Conservation (phyloP, 257 asterid genomes). For the Hygrophila difformis region DNA sequence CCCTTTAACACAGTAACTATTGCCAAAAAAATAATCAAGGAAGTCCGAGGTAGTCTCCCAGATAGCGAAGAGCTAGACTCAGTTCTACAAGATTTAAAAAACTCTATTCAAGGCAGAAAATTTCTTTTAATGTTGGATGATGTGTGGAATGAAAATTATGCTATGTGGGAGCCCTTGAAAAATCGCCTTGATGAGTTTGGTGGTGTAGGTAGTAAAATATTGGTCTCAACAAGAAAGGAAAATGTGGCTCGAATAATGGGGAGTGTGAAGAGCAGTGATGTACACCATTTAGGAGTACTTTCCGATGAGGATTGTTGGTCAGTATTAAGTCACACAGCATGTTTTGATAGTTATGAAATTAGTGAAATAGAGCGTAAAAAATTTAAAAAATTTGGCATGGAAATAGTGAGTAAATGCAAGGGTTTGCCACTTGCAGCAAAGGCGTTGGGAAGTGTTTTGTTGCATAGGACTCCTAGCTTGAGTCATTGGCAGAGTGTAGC, state of each 20-base stretch:
- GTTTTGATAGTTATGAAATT: not conserved
- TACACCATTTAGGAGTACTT: too few species aligned
- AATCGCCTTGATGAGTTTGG: not conserved
- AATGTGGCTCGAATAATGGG: not conserved
- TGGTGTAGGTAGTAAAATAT: not conserved
- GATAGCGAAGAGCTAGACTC: not conserved
- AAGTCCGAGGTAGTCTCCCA: not conserved
- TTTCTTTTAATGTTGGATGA: not conserved
- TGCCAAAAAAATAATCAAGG: not conserved
- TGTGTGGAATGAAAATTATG: not conserved
- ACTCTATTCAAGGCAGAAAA: not conserved
- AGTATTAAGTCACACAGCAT: not conserved
- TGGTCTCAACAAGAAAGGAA: not conserved
- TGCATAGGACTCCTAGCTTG: slow-evolving; percentile 14
- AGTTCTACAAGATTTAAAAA: not conserved
- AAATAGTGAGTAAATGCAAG: slow-evolving; percentile 24
- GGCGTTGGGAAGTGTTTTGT: slow-evolving; percentile 21
- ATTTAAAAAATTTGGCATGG: slow-evolving; percentile 17
- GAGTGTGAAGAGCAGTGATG: not conserved
- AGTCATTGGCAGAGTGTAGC: slow-evolving; percentile 25
- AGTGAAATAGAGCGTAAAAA: not conserved
- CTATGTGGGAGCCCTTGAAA: not conserved
- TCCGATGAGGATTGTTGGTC: not conserved
- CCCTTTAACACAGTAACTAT: not conserved
- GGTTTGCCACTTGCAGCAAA: slow-evolving; percentile 33